Conservation (phyloP, 2,329 filamentous ascomycete species). For the Aspergillus ochraceus region DNA sequence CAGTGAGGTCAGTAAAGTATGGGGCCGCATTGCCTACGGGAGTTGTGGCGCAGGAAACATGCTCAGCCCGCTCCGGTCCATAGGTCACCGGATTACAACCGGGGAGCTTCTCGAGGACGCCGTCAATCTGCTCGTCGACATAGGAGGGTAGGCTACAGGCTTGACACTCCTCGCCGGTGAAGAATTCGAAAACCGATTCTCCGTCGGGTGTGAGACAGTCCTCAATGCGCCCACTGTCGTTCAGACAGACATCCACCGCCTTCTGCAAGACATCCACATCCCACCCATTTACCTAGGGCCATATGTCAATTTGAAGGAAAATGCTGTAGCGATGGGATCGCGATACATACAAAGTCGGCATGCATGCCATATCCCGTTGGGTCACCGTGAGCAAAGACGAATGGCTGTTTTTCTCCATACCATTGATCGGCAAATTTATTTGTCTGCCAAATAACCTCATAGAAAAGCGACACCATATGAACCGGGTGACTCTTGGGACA, state of each 20-base stretch:
- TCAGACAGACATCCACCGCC: not conserved
- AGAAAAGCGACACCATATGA: slow-evolving; percentile 59
- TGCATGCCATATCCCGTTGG: slow-evolving; percentile 8
- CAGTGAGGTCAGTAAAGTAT: too few species aligned
- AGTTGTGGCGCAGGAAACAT: too few species aligned
- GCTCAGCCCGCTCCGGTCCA: not conserved
- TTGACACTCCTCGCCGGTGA: not conserved
- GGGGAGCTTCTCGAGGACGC: not conserved
- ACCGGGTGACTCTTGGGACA: slow-evolving; percentile 40
- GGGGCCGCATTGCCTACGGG: too few species aligned
- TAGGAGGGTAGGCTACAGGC: not conserved
- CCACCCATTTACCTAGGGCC: not conserved
- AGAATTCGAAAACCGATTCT: not conserved
- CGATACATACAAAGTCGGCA: slow-evolving; percentile 2
- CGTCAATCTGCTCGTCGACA: not conserved
- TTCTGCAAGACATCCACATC: not conserved
- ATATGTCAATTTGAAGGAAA: not conserved
- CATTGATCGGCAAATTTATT: slow-evolving; percentile 52
- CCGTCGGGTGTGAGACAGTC: not conserved
- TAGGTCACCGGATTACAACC: not conserved
- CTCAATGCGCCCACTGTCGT: not conserved
- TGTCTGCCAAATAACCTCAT: slow-evolving; percentile 58
- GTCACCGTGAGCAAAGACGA: slow-evolving; percentile 8
- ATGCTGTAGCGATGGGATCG: not conserved
- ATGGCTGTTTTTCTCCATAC: slow-evolving; percentile 27